Conservation (phyloP, 2,329 filamentous ascomycete species). For the Alternaria brassicae region DNA sequence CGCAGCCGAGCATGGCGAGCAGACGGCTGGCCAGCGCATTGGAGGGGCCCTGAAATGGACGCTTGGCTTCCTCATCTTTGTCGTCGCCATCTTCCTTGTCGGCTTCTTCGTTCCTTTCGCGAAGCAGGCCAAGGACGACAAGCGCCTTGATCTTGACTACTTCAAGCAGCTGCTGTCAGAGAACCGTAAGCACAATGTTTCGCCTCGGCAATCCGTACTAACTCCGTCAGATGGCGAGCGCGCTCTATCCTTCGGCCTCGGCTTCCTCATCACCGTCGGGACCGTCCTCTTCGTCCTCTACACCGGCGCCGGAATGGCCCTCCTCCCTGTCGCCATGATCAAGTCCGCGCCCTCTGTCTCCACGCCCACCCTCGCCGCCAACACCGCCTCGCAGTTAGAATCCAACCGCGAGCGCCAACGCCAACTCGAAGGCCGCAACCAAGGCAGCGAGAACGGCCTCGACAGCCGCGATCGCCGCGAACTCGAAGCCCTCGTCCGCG, state of each 20-base stretch:
- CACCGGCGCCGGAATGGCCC: slow-evolving; percentile 84
- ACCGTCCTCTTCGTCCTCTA: slow-evolving; percentile 88
- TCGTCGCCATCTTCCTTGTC: slow-evolving; percentile 83
- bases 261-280: slow-evolving; percentile 85
- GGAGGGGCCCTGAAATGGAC: slow-evolving; percentile 93
- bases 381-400: slow-evolving; percentile 80
- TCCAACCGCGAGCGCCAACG: slow-evolving; percentile 90
- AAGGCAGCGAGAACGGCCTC: slow-evolving; percentile 75
- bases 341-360: slow-evolving; percentile 89
- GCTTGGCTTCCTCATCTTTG: slow-evolving; percentile 78
- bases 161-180: slow-evolving; percentile 84
- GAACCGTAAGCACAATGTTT: slow-evolving; percentile 66
- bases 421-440: slow-evolving; percentile 85
- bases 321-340: slow-evolving; percentile 89
- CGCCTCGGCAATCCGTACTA: slow-evolving; percentile 14
- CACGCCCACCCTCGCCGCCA: slow-evolving; percentile 77
- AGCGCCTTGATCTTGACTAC: slow-evolving; percentile 84
- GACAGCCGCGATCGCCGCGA: slow-evolving; percentile 87
- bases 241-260: slow-evolving; percentile 86
- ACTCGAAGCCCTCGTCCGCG: slow-evolving; percentile 82
- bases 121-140: slow-evolving; percentile 65
- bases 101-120: slow-evolving; percentile 93
- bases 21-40: slow-evolving; percentile 74
- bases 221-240: slow-evolving; percentile 75
- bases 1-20: slow-evolving; percentile 78